phyloP scores from a whole-genome alignment of 768 basidiomycete species.

The Mycena belliarum region DNA sequence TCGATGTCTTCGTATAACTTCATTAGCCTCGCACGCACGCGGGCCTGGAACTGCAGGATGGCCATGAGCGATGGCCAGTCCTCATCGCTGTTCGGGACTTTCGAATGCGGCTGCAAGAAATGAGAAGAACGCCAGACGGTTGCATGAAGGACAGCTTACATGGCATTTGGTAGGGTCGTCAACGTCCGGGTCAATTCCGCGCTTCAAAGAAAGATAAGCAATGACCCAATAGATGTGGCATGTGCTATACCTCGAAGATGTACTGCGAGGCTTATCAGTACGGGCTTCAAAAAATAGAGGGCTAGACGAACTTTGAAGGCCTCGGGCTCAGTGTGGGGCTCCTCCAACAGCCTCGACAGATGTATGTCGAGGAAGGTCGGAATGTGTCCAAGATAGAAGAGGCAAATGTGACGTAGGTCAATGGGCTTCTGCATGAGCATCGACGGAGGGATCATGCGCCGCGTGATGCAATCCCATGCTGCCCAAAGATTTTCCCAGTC shows the following conservation, averaged over 20 bases:
- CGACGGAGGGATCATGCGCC: slow-evolving; percentile 81
- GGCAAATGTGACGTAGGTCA: slow-evolving; percentile 89
- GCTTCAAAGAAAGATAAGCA: slow-evolving; percentile 51
- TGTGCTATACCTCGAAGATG: slow-evolving; percentile 65
- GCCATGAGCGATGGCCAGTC: slow-evolving; percentile 82
- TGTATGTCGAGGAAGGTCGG: slow-evolving; percentile 93
- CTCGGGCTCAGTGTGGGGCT: slow-evolving; percentile 83
- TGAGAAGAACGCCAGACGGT: not conserved
- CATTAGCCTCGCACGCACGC: slow-evolving; percentile 72
- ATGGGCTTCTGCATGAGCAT: slow-evolving; percentile 93
- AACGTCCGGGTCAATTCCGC: slow-evolving; percentile 95
- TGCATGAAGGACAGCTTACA: slow-evolving; percentile 42
- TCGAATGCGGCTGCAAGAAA: slow-evolving; percentile 78
- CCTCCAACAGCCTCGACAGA: slow-evolving; percentile 69
- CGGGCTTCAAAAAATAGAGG: slow-evolving; percentile 1
- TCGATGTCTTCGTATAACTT: slow-evolving; percentile 74
- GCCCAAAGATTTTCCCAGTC: slow-evolving; percentile 90
- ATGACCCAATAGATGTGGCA: not conserved
- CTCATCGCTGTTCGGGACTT: slow-evolving; percentile 75
- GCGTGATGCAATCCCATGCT: slow-evolving; percentile 84
- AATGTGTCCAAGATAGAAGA: slow-evolving; percentile 97
- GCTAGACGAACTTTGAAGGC: slow-evolving; percentile 60
- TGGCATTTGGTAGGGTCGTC: slow-evolving; percentile 88
- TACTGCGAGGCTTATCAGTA: slow-evolving; percentile 38
- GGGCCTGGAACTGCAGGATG: slow-evolving; percentile 77